phyloP scores from a whole-genome alignment of 495 filamentous ascomycete genomes.

The Daldinia caldariorum region DNA sequence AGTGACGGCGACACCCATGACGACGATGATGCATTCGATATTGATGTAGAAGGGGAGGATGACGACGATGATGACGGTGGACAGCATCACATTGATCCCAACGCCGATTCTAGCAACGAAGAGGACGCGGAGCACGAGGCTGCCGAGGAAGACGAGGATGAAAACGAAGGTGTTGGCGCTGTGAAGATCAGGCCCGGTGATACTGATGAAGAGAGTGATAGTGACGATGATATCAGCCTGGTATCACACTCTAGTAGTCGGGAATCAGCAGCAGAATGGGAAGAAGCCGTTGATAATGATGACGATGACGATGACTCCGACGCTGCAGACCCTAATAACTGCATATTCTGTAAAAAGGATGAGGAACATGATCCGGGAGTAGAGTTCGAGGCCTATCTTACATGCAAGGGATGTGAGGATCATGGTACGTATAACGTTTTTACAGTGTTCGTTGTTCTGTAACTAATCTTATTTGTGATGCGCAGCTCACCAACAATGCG shows the following conservation, averaged over 20 bases:
- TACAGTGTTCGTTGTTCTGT: constrained; percentile 41
- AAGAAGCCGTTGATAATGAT: constrained; percentile 72
- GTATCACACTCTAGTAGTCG: constrained; percentile 60
- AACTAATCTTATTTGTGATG: constrained; percentile 52
- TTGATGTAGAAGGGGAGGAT: constrained; percentile 50
- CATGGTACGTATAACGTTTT: constrained; percentile 73
- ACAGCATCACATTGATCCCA: constrained; percentile 20
- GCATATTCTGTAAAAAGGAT: constrained; percentile 79
- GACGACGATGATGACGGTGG: constrained; percentile 59
- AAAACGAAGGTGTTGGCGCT: constrained; percentile 75
- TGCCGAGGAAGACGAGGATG: constrained; percentile 60
- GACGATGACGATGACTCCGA: constrained; percentile 69
- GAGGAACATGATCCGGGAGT: constrained; percentile 87
- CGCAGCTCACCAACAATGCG: constrained; percentile 93
- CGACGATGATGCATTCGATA: constrained; percentile 51
- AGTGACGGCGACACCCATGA: constrained; percentile 55
- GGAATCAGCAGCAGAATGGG: constrained; percentile 71
- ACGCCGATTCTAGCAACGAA: constrained; percentile 46
- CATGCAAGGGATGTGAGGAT: constrained; percentile 83
- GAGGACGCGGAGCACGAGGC: constrained; percentile 49
- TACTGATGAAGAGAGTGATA: constrained; percentile 59
- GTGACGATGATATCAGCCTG: constrained; percentile 45
- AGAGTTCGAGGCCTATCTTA: constrained; percentile 86
- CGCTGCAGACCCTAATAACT: constrained; percentile 71
- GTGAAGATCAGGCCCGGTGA: constrained; percentile 73